Evolutionary conservation across 2,329 filamentous ascomycete genomes (phyloP).

Genomic region (Sporothrix dimorphospora): DNA sequence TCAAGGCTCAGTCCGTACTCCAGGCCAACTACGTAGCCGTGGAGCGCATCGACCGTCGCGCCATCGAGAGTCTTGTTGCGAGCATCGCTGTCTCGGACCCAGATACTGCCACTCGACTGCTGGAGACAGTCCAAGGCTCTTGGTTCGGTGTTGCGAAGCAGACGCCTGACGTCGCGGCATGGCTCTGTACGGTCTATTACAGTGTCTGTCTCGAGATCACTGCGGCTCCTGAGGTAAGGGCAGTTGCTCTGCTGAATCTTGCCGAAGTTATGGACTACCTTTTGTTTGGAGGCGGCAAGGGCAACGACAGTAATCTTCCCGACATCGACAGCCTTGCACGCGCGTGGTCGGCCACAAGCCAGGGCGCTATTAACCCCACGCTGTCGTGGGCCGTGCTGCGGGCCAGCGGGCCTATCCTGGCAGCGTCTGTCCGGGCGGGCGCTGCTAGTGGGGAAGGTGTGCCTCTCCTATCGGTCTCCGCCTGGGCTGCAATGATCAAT

Average conservation of each 20-base stretch:
- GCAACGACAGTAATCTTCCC: conserved; percentile 46
- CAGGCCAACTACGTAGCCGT: conserved; percentile 44
- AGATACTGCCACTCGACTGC: conserved; percentile 47
- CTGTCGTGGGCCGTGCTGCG: conserved; percentile 55
- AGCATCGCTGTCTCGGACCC: conserved; percentile 45
- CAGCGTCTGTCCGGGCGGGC: conserved; percentile 35
- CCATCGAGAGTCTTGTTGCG: conserved; percentile 42
- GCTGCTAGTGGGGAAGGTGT: neutral
- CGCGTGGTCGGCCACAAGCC: conserved; percentile 41
- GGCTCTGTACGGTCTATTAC: conserved; percentile 50
- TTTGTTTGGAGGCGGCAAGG: conserved; percentile 31
- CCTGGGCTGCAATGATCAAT: conserved; percentile 56
- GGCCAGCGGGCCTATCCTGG: conserved; percentile 53
- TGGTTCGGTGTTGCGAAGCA: conserved; percentile 33
- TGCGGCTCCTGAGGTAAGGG: conserved; percentile 50
- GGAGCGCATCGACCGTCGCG: conserved; percentile 27
- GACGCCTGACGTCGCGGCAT: conserved; percentile 37
- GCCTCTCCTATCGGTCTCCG: conserved; percentile 31
- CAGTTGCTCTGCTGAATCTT: conserved; percentile 53
- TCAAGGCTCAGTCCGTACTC: conserved; percentile 46
- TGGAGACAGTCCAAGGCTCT: conserved; percentile 45
- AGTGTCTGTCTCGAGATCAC: conserved; percentile 44
- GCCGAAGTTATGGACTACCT: conserved; percentile 50
- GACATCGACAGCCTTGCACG: conserved; percentile 52
- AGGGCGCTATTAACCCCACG: conserved; percentile 49